Evolutionary conservation across 2,329 filamentous ascomycete species (phyloP), one percentile per base, ranked within the genome.

Genomic region (Blastomyces parvus): DNA sequence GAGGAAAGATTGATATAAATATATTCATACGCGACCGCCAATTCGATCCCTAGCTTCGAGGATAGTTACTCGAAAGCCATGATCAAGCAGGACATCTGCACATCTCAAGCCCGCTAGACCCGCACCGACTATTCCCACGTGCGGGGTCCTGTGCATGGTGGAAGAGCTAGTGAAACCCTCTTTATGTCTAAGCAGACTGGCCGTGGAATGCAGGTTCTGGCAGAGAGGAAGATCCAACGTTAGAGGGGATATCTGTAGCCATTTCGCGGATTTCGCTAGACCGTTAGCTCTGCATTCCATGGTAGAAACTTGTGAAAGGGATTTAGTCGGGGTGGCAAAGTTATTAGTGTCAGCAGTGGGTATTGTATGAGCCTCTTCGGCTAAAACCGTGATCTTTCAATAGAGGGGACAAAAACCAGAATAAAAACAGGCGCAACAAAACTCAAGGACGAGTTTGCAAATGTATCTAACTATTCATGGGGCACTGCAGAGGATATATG

Each of bases 21-120:
- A 40, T 14, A 17, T 61, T 59, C 75, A 63, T 74, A 84, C 83
- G 60, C 85, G 76, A 2, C 85, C 85, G 14, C 85, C 85, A 63
- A 86, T 73, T 25, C 84, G 77, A 70, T 84, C 71, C 62, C 84
- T 77, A 2, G 81, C 85, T 72, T 87, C 85, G 17, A 86, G 74
- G 19, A 87, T 81, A 0, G 84, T 86, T 30, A 86, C 84, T 66
- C 78, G 77, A 46, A 79, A 76, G 9, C 83, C 84, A 68, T 81
- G 79, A 62, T 82, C 78, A 3, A 83, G 71, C 8, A 87, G 74
- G 17, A 86, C 74, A 65, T 85, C 83, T 44, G 84, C 83, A 68
- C 83, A 85, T 69, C 84, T 77, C 25, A 87, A 71, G 0, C 84
- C 84, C 13, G 84, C 80, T 27, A 87, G 75, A 13, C 85, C 85